Base-by-base conservation (phyloP, 2,329 filamentous ascomycete genomes). In the Aspergillus persii region DNA sequence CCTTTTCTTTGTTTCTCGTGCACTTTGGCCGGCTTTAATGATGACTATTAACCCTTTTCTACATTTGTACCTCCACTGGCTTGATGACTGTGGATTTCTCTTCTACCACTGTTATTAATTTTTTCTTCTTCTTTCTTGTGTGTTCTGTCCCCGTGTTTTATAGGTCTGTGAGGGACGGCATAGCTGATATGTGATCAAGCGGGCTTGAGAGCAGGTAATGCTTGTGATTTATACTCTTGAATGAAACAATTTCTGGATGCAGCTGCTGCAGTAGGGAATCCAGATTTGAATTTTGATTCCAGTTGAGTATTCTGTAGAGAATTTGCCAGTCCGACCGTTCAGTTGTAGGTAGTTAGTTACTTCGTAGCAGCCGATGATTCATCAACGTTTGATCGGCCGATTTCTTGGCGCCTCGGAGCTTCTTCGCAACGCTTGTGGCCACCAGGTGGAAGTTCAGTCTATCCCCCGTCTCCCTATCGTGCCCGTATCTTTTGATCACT, bases 181-280 rank as follows among this genome's bases (percentile, higher is more conserved):
- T 50, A 58, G 63, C 47, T 53, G 58, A 58, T 44, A 53, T 60
- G 63, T 66, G 63, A 67, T 67, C 65, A 67, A 68, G 66, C 66
- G 53, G 66, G 66, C 65, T 68, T 68, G 66, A 67, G 58, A 65
- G 60, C 63, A 62, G 59, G 56, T 58, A 61, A 61, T 67, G 58
- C 60, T 63, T 66, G 65, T 66, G 62, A 67, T 58, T 61, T 60
- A 60, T 53, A 60, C 44, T 53, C 41, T 62, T 58, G 60, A 57
- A 61, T 60, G 56, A 51, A 53, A 61, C 47, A 39, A 56, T 23
- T 54, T 51, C 53, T 53, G 49, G 57, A 56, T 49, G 44, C 44
- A 27, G 49, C n/a, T 47, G 23, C 31, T 55, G 41, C 47, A 33
- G 33, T 54, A 49, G 48, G 46, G 18, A 8, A 44, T 23, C 31